Conservation (phyloP, 495 filamentous ascomycete genomes). For the Neurospora sp. region DNA sequence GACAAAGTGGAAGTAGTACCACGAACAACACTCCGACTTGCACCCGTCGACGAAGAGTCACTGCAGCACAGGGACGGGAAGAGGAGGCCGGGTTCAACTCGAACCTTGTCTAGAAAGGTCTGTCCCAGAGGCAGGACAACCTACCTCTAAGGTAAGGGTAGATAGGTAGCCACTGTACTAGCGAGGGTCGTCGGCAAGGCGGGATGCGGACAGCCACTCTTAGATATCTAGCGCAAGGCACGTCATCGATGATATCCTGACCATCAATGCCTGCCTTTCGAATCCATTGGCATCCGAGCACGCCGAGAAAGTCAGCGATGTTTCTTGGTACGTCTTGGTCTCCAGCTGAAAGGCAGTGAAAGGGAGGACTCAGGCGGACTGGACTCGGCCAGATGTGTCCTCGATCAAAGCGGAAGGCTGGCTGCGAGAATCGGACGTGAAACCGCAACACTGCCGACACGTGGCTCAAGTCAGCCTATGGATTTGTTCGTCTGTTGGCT, state of each 20-base stretch:
- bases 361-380: neutral
- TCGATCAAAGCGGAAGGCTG: neutral
- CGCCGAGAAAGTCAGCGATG: neutral
- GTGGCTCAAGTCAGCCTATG: neutral
- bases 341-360: neutral
- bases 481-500: neutral
- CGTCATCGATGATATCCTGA: neutral
- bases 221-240: neutral
- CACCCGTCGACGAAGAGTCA: neutral
- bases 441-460: neutral
- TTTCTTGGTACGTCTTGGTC: neutral
- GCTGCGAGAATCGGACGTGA: neutral
- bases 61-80: neutral
- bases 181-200: neutral
- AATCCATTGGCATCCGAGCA: neutral
- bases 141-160: neutral
- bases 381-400: neutral
- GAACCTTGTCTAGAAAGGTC: neutral
- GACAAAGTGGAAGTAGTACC: neutral
- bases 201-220: neutral
- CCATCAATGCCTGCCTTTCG: neutral
- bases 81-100: neutral
- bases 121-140: neutral
- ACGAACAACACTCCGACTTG: neutral
- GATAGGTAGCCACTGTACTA: neutral